Evolutionary conservation across 306 rosid species (phyloP).

Genomic region (Cicer arietinum): DNA sequence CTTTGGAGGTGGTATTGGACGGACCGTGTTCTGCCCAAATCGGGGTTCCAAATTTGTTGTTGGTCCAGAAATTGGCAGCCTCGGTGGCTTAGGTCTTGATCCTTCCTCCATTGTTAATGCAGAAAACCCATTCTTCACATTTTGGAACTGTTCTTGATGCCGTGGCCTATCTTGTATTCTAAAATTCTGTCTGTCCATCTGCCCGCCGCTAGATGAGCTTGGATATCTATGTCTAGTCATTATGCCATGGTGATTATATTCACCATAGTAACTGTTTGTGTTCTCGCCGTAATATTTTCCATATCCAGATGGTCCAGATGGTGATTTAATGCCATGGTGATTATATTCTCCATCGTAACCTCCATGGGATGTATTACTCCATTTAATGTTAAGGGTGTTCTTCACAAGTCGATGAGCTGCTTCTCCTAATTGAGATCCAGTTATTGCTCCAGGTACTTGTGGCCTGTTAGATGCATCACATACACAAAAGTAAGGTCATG

Average conservation of each 20-base stretch:
- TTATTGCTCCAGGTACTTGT: constrained; percentile 79
- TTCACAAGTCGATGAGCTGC: constrained; percentile 97
- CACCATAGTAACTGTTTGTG: constrained; percentile 49
- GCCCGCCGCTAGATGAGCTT: constrained; percentile 53
- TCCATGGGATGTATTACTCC: constrained; percentile 58
- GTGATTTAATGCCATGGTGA: no score
- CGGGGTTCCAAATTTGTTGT: constrained; percentile 48
- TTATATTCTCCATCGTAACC: no score
- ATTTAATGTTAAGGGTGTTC: constrained; percentile 63
- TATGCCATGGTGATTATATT: constrained; percentile 60
- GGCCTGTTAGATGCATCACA: constrained; percentile 61
- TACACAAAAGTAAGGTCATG: constrained; percentile 28
- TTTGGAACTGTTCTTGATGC: constrained; percentile 56
- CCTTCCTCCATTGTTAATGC: constrained; percentile 55
- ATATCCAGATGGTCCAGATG: constrained; percentile 58
- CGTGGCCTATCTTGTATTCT: constrained; percentile 58
- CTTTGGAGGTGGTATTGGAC: constrained; percentile 67
- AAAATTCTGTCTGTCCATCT: constrained; percentile 62
- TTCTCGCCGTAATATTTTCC: constrained; percentile 71
- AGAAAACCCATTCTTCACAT: constrained; percentile 58
- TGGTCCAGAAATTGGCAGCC: constrained; percentile 54
- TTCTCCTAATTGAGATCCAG: constrained; percentile 86
- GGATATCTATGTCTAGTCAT: constrained; percentile 54
- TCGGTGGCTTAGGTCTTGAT: constrained; percentile 50
- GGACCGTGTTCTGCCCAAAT: constrained; percentile 50